Percentiles rank a stretch among this genome's conserved stretches.
These are phyloP conservation scores for Elsinoe batatas DNA, from an alignment of 2,329 filamentous ascomycete species.

Conservation along the genomic window DNA sequence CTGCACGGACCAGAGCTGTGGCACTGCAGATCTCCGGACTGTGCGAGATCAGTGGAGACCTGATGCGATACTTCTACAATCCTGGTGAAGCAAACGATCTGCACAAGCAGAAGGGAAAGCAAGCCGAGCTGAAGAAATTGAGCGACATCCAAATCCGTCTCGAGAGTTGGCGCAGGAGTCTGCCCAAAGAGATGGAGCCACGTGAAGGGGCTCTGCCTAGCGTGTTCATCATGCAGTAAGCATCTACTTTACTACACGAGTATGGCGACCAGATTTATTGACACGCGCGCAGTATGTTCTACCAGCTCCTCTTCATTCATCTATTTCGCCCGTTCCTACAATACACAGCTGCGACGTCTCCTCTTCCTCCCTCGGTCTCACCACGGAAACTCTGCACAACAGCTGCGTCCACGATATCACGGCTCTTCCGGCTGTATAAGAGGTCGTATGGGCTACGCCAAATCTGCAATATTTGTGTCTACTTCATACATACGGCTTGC, in stretches of 20 bases:
- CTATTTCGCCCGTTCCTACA: conserved; percentile 92
- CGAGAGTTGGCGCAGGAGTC: conserved; percentile 75
- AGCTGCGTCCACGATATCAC: conserved; percentile 81
- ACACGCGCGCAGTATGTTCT: conserved; percentile 68
- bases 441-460: conserved; percentile 82
- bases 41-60: conserved; percentile 87
- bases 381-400: conserved; percentile 85
- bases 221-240: conserved; percentile 79
- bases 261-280: not conserved
- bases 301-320: conserved; percentile 89
- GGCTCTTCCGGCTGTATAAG: conserved; percentile 89
- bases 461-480: conserved; percentile 93
- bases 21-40: conserved; percentile 72
- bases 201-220: conserved; percentile 83
- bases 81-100: conserved; percentile 44
- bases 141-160: conserved; percentile 83
- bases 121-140: conserved; percentile 80
- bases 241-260: conserved; percentile 20
- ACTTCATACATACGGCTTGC: conserved; percentile 88
- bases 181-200: conserved; percentile 79
- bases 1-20: conserved; percentile 71
- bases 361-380: conserved; percentile 76
- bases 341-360: conserved; percentile 71
- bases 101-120: conserved; percentile 58
- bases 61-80: conserved; percentile 85